Evolutionary conservation across 1,139 yeast species (phyloP), one percentile per base, ranked within the genome.

Genomic region (Geotrichum macrosporum): DNA sequence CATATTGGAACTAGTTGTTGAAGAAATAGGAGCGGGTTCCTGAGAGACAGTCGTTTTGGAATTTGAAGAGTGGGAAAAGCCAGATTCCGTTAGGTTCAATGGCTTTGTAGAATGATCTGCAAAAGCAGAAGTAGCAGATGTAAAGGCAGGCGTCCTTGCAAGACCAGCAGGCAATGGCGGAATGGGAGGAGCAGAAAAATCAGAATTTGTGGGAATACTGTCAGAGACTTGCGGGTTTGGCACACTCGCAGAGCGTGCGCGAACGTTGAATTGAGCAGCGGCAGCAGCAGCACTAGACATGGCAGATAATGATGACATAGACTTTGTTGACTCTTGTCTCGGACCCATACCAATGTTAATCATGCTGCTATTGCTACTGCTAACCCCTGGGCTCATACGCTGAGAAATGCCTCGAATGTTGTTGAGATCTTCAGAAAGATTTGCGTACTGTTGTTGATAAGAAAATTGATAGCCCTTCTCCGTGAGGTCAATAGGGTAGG

Each of bases 1-100:
- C 50, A 81, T 52, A 15, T 33, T 33, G 26, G 43, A 30, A n/a
- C 32, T 5, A 8, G 10, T 29, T 8, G 13, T 12, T 29, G 32
- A n/a, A 15, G 29, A 18, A 16, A 12, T 9, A 10, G 24, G 5
- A 5, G 24, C 21, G 15, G 16, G 22, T 19, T 12, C 24, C 9
- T 18, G 37, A 3, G 37, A 10, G 9, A 18, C 3, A 18, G 5
- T 9, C 13, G 10, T n/a, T 6, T 13, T 12, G 13, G 32, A 10
- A 24, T 43, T 43, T 5, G 47, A 44, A 1, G 47, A 35, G n/a
- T n/a, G n/a, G n/a, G n/a, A n/a, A n/a, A n/a, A n/a, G n/a, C n/a
- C n/a, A 13, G 36, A 41, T 27, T 46, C 45, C 1, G 45, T 40
- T 21, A 36, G 30, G 22, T 46, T 46, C 6, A 42, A 22, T 8